Evolutionary conservation across 2,329 filamentous ascomycete species (phyloP), one percentile per base, ranked within the genome.

Genomic region (Xylariaceae sp.): DNA sequence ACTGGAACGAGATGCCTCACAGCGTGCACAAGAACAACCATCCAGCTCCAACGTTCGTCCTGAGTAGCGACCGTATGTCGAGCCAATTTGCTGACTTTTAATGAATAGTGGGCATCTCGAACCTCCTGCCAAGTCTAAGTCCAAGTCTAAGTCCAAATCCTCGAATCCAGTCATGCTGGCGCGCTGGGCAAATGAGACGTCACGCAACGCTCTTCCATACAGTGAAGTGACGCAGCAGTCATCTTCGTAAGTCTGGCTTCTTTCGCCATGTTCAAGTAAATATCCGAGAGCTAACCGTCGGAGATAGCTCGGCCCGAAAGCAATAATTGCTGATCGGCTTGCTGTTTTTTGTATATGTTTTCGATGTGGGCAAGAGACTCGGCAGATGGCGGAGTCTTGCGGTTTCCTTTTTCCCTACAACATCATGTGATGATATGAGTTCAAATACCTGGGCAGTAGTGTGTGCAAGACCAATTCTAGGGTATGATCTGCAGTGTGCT

Each of bases 201-300:
- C 62, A 47, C 65, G 67, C 8, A 59, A 63, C 30, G 59, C 58
- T 35, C 65, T 71, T 39, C 65, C 69, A 30, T 60, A 69, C 44
- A 66, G 57, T 51, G 69, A 71, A 55, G 64, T 69, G 44, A 67
- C 66, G 55, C 67, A 68, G 51, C 67, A 69, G 53, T 58, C 57
- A 39, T 58, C 51, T 54, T 56, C 52, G 66, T 70, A 65, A 61
- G 63, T 61, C 10, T 47, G 37, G 39, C 34, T 39, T 41, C 10
- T 39, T 41, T 53, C 47, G 37, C 51, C 47, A 51, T 50, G 18
- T 53, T 13, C 41, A 30, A 30, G 53, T 57, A 15, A 54, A 41
- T 11, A 30, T 34, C 53, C 15, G 18, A 51, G 44, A 59, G 49
- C 62, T 69, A 55, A 68, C 18, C 10, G 54, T 39, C 17, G 52